Conservation (phyloP, 2,329 filamentous ascomycete species). For the Fusarium sp. region DNA sequence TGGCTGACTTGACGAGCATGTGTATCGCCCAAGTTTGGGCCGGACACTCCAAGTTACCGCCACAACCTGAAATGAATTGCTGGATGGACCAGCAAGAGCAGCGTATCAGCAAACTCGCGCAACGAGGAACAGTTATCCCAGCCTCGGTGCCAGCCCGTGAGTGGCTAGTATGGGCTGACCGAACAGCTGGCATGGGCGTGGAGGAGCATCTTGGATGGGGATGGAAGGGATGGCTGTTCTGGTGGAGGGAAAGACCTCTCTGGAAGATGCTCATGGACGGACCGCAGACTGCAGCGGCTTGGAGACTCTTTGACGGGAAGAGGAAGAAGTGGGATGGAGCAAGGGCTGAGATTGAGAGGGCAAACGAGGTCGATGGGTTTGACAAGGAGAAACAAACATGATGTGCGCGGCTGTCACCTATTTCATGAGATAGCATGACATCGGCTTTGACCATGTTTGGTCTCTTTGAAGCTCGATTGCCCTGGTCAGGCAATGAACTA, state of each 20-base stretch:
- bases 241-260: conserved; percentile 50
- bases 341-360: neutral
- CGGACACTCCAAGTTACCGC: conserved; percentile 45
- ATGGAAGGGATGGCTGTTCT: conserved; percentile 53
- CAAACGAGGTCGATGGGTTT: neutral
- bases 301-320: neutral
- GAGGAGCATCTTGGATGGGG: conserved; percentile 53
- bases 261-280: conserved; percentile 49
- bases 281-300: conserved; percentile 25
- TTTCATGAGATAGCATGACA: neutral
- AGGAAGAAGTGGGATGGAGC: neutral
- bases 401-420: neutral
- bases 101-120: neutral
- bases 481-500: neutral
- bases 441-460: neutral
- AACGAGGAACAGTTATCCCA: conserved; percentile 36
- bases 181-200: conserved; percentile 53
- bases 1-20: conserved; percentile 47
- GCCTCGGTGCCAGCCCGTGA: conserved; percentile 34
- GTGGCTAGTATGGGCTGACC: conserved; percentile 41
- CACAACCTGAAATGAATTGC: conserved; percentile 46
- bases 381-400: neutral
- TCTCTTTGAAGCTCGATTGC: neutral
- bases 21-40: conserved; percentile 43
- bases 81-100: conserved; percentile 27